Conservation (phyloP, 2,329 filamentous ascomycete species). For the Macrophomina pseudophaseolina region DNA sequence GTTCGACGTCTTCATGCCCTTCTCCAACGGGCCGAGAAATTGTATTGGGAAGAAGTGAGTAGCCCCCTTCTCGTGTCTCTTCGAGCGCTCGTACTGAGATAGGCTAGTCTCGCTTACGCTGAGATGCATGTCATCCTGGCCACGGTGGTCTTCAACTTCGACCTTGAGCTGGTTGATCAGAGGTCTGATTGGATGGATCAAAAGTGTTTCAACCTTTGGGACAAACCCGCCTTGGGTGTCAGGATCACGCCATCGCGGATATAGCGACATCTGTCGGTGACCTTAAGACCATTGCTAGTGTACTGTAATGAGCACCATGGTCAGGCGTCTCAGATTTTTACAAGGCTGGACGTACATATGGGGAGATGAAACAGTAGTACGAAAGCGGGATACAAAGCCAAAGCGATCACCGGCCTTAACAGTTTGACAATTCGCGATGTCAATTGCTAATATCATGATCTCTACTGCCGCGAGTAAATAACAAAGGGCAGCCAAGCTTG, state of each 20-base stretch:
- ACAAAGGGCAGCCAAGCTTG: too few species aligned
- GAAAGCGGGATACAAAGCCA: too few species aligned
- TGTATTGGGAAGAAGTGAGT: constrained; percentile 46
- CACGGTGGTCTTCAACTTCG: constrained; percentile 48
- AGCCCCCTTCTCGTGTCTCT: neutral
- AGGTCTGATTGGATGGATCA: constrained; percentile 48
- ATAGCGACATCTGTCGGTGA: too few species aligned
- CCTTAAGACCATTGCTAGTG: too few species aligned
- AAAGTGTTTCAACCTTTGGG: constrained; percentile 40
- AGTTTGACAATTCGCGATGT: too few species aligned
- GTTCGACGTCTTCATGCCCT: constrained; percentile 37
- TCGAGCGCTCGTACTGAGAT: constrained; percentile 27
- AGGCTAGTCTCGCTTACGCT: constrained; percentile 38
- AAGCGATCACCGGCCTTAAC: too few species aligned
- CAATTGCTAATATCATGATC: too few species aligned
- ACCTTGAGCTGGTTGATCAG: constrained; percentile 39
- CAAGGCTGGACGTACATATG: too few species aligned
- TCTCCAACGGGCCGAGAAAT: constrained; percentile 41
- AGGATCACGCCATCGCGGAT: neutral
- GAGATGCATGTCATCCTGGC: constrained; percentile 47
- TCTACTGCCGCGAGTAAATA: too few species aligned
- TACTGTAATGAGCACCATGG: too few species aligned
- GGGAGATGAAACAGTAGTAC: too few species aligned
- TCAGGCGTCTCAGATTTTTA: too few species aligned
- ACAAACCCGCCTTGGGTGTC: constrained; percentile 31